phyloP scores from a whole-genome alignment of 179 eudicot genomes.

The Amaranthus tricolor region DNA sequence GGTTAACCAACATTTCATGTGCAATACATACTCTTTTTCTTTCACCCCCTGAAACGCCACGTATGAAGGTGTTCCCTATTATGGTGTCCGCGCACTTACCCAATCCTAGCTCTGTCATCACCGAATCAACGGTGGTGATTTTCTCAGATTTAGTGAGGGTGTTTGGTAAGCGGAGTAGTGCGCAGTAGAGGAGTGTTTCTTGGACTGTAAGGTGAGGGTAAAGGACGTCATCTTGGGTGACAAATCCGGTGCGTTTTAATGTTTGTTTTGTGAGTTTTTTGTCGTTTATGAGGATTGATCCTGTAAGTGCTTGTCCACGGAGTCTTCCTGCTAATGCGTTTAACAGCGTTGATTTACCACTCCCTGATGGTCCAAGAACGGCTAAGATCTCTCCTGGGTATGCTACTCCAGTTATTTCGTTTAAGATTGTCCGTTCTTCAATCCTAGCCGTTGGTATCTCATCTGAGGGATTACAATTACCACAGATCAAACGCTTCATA shows the following conservation, averaged over 20 bases:
- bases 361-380: conserved; percentile 86
- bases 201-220: conserved; percentile 87
- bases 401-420: conserved; percentile 68
- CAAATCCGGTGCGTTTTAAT: conserved; percentile 66
- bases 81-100: conserved; percentile 66
- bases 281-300: conserved; percentile 59
- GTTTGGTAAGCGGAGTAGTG: conserved; percentile 64
- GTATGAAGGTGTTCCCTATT: conserved; percentile 64
- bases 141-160: conserved; percentile 40
- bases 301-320: conserved; percentile 46
- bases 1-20: conserved; percentile 83
- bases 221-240: conserved; percentile 80
- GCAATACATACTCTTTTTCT: conserved; percentile 82
- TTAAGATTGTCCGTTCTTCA: conserved; percentile 48
- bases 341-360: conserved; percentile 84
- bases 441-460: conserved; percentile 25
- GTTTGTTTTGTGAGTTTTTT: conserved; percentile 40
- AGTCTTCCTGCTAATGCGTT: conserved; percentile 69
- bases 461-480: conserved; percentile 12
- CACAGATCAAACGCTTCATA: conserved; percentile 33
- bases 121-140: conserved; percentile 45
- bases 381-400: conserved; percentile 76
- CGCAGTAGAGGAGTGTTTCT: conserved; percentile 76
- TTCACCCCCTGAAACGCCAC: conserved; percentile 92
- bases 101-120: conserved; percentile 61